Base-by-base conservation (phyloP, 2,329 filamentous ascomycete genomes). In the Cercospora berteroae region DNA sequence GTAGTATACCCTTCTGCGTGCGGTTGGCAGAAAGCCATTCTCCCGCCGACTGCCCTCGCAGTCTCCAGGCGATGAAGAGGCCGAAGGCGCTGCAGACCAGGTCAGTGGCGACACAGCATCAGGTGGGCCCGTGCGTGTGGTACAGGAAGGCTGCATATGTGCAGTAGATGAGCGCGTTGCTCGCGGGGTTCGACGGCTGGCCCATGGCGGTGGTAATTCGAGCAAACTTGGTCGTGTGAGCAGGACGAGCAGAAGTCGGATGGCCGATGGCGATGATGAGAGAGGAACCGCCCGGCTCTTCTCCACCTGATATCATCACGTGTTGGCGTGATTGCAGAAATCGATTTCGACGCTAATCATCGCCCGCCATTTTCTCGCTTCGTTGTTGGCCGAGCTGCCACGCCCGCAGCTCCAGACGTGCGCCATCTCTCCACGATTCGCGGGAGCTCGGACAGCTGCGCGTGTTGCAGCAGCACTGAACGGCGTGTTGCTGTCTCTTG, bases 1-100 rank as follows among this genome's bases (percentile, higher is more conserved):
- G 89, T 80, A 94, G 87, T 50, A 89, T 80, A 94, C 92, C 92
- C 84, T 89, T 91, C 83, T 94, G 92, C 81, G 91, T 93, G 79
- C 91, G 85, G 77, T 94, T 94, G 76, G 89, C 88, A 64, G 90
- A 86, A 68, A 94, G 83, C 79, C 90, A 93, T 75, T 93, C 87
- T 67, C 84, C 84, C 80, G 90, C 91, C 71, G 85, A 83, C 81
- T 93, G 89, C 70, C 84, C 80, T 74, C 86, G 83, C 72, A 86
- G 80, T 71, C 80, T 80, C 83, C 84, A 88, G 70, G 85, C 86
- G 68, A 88, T 79, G 72, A 78, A 83, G 69, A 84, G 81, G 70
- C 92, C 92, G 74, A 90, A 79, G 57, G 90, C 73, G 16, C 90
- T 93, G 77, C 39, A 56, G 31, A 42, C 59, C n/a, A 29, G 36